Evolutionary conservation across 2,329 filamentous ascomycete genomes (phyloP).

Genomic region (Neonectria hederae): DNA sequence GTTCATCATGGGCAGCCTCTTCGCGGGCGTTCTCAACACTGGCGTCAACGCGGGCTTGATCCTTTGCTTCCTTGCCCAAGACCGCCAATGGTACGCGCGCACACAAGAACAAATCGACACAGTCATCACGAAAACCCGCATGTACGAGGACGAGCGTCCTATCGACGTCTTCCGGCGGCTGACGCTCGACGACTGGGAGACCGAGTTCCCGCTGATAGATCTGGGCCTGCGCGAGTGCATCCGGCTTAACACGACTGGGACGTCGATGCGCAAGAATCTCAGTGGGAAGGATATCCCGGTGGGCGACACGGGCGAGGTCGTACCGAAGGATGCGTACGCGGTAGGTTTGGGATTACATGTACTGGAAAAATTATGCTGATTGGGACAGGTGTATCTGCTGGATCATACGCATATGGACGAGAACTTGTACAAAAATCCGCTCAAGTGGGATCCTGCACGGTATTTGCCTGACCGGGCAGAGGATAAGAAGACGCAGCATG

Average conservation of each 20-base stretch:
- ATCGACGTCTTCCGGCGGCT: constrained; percentile 54
- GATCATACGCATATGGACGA: constrained; percentile 61
- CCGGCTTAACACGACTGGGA: constrained; percentile 58
- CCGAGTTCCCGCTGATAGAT: constrained; percentile 62
- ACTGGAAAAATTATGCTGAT: neutral
- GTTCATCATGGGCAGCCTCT: constrained; percentile 64
- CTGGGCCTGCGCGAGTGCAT: constrained; percentile 64
- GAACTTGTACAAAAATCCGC: constrained; percentile 58
- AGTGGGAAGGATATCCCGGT: constrained; percentile 56
- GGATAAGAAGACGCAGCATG: constrained; percentile 47
- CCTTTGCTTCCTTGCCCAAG: constrained; percentile 58
- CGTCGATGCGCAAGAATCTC: constrained; percentile 62
- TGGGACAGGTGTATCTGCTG: constrained; percentile 50
- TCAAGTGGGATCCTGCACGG: constrained; percentile 59
- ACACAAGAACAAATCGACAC: constrained; percentile 58
- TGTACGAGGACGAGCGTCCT: constrained; percentile 40
- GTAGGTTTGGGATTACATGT: constrained; percentile 29
- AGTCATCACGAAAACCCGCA: constrained; percentile 55
- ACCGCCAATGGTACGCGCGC: constrained; percentile 56
- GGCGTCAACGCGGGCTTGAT: constrained; percentile 65
- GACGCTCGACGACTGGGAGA: constrained; percentile 63
- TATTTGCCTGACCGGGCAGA: constrained; percentile 59
- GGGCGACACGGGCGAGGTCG: constrained; percentile 56
- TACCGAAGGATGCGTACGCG: constrained; percentile 59
- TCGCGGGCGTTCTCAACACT: constrained; percentile 66